Evolutionary conservation across 768 basidiomycete species (phyloP).

Genomic region (Tulasnella sp.): DNA sequence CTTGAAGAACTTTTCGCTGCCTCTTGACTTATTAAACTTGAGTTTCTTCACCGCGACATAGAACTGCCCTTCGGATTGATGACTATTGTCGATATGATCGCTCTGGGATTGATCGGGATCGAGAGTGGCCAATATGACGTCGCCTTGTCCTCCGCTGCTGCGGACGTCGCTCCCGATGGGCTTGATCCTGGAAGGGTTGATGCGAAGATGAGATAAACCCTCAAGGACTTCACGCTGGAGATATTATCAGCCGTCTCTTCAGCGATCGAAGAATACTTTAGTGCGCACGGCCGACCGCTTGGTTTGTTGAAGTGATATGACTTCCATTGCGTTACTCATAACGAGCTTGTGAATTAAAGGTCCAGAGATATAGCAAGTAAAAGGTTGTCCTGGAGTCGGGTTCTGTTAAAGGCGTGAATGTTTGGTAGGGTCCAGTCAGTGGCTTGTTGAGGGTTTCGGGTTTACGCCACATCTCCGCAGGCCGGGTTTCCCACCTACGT

Average conservation of each 20-base stretch:
- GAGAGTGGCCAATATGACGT: background rate
- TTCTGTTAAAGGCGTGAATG: background rate
- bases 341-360: background rate
- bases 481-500: background rate
- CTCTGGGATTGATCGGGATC: background rate
- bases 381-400: background rate
- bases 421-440: background rate
- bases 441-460: background rate
- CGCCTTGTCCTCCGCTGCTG: background rate
- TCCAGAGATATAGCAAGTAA: background rate
- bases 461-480: background rate
- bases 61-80: background rate
- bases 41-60: background rate
- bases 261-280: background rate
- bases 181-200: background rate
- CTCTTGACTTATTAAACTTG: background rate
- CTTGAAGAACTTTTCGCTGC: background rate
- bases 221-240: background rate
- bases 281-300: background rate
- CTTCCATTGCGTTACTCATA: background rate
- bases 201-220: background rate
- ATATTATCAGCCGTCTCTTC: background rate
- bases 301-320: background rate
- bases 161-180: background rate
- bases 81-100: background rate